Evolutionary conservation across 306 rosid species (phyloP), one percentile per base, ranked within the genome.

Genomic region (Inga laurina): DNA sequence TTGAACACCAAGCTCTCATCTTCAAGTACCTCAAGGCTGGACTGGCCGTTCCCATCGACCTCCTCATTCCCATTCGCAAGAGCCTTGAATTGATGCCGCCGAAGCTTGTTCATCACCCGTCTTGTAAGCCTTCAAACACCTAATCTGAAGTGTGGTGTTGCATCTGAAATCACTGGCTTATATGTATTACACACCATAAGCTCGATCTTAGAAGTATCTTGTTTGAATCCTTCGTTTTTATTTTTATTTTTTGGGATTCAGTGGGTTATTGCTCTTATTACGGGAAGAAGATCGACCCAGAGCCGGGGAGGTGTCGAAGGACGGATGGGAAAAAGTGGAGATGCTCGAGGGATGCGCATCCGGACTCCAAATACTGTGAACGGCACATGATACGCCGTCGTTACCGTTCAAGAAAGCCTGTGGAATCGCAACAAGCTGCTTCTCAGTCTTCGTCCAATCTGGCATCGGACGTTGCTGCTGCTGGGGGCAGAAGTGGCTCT

Each of bases 1-100:
- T 94, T 65, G 98, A 94, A 80, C 97, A 90, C 82, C 97, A 94
- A 80, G 95, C 95, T 72, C 90, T 91, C 87, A 94, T 94, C 89
- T 94, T 94, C 82, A 94, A 91, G 90, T 94, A 92, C 80, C 86
- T 94, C 77, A 87, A 91, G 82, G 95, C 97, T 4, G 97, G 97
- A 37, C 51, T 92, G 66, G 89, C 97, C n/a, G 98, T 94, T 14
- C 98, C 98, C n/a, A 93, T 94, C 8, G 93, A 94, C 82, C 97
- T 94, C 67, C 93, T 94, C 44, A 83, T 83, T 56, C 98, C 97
- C 62, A 94, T 94, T 79, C 97, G 91, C 78, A 90, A 77, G 83
- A 94, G 97, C 74, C 87, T 94, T 16, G 91, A 94, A 54, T 87
- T 90, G 56, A 89, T 94, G 82, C 82, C 97, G 79, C 85, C 79